phyloP scores from a whole-genome alignment of 2,329 filamentous ascomycete genomes.

The Emergomyces africanus region DNA sequence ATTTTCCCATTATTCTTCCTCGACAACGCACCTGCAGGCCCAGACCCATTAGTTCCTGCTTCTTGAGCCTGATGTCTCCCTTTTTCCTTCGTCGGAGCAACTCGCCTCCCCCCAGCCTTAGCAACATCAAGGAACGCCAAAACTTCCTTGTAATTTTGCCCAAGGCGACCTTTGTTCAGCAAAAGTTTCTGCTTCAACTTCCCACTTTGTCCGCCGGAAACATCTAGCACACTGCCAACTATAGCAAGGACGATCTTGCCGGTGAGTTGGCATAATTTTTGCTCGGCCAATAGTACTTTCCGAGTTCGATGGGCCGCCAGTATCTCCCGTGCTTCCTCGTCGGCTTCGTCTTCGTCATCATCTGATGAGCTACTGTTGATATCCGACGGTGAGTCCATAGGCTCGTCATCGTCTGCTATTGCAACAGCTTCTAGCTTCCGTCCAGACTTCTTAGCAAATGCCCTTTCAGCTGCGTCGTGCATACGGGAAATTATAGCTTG shows the following conservation, averaged over 20 bases:
- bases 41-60: conserved; percentile 2
- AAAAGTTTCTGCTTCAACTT: conserved; percentile 59
- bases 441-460: conserved; percentile 56
- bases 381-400: conserved; percentile 50
- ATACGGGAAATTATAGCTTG: conserved; percentile 59
- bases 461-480: conserved; percentile 63
- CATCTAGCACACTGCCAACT: conserved; percentile 60
- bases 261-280: conserved; percentile 72
- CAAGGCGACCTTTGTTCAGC: conserved; percentile 68
- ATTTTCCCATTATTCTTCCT: conserved; percentile 14
- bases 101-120: conserved; percentile 25
- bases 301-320: conserved; percentile 43
- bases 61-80: neutral
- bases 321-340: conserved; percentile 31
- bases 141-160: conserved; percentile 74
- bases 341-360: conserved; percentile 18
- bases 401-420: conserved; percentile 46
- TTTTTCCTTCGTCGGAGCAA: conserved; percentile 1
- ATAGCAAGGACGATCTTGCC: conserved; percentile 75
- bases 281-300: conserved; percentile 63
- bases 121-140: conserved; percentile 65
- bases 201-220: conserved; percentile 44
- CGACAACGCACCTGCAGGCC: neutral
- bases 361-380: conserved; percentile 41
- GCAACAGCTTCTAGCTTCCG: conserved; percentile 24